phyloP scores from a whole-genome alignment of 2,329 filamentous ascomycete genomes.

The Elsinoe batatas region DNA sequence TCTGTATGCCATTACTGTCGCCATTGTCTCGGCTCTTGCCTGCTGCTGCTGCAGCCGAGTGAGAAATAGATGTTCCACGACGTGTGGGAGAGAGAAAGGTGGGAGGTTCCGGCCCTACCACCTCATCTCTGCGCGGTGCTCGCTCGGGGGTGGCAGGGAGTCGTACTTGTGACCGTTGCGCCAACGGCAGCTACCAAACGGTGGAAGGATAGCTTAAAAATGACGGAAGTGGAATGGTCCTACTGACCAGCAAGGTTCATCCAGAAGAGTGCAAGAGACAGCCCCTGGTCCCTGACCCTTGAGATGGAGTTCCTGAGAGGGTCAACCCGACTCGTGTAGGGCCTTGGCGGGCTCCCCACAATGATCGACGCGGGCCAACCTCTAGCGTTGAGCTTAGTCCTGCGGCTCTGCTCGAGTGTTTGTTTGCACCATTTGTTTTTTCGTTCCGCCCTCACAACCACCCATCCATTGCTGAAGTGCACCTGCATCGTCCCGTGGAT shows the following conservation, averaged over 20 bases:
- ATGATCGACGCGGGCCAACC: background rate
- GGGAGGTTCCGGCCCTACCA: background rate
- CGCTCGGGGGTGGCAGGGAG: constrained; percentile 9
- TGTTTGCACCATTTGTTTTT: constrained; percentile 3
- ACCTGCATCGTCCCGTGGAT: constrained; percentile 1
- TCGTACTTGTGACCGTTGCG: constrained; percentile 6
- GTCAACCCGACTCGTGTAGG: background rate
- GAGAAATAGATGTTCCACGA: background rate
- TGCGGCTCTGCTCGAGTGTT: background rate
- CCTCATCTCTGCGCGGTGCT: background rate
- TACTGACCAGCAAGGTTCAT: background rate
- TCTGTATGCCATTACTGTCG: constrained; percentile 12
- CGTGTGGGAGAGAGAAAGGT: background rate
- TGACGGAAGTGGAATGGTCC: background rate
- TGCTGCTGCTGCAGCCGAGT: background rate
- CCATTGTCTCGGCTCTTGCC: constrained; percentile 26
- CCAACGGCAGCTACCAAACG: constrained; percentile 12
- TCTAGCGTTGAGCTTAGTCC: background rate
- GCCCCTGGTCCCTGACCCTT: background rate
- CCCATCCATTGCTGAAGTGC: background rate
- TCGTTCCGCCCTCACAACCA: constrained; percentile 9
- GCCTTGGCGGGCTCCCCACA: background rate
- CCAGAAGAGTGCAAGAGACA: background rate
- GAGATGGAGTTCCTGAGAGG: background rate
- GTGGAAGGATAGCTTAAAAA: background rate